Evolutionary conservation across 805 yeast species (phyloP), one percentile per base, ranked within the genome.

Genomic region (Lachancea lanzarotensis): DNA sequence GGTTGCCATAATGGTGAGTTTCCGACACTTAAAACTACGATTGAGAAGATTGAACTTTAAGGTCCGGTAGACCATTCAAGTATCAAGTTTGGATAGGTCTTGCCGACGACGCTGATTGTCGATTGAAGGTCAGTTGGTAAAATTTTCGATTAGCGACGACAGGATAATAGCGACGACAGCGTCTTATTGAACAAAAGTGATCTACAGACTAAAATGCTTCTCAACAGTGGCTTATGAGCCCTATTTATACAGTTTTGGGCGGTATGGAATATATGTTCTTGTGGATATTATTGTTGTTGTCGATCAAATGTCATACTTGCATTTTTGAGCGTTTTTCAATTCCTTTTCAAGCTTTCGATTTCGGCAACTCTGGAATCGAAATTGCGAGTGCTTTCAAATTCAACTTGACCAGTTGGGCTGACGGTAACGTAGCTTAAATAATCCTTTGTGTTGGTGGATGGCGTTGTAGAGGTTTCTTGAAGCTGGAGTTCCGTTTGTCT

Each of bases 401-500:
- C 42, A 8, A 56, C 54, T n/a, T 49, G 40, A 1, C 57, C 54
- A 20, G 52, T 46, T 32, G 50, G 50, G 10, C 49, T 47, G 17
- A 58, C 53, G 9, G 53, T 52, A 3, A 54, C 63, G 38, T 56
- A 51, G 38, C 52, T 59, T 15, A 56, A 45, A 35, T 55, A 58
- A 42, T 56, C 35, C 39, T 43, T 49, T 37, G 41, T 32, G 25
- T 38, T 35, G 18, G 11, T 3, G 2, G 31, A 13, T 2, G 37
- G 20, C 15, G 18, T 18, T 13, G 42, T 19, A 20, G 33, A 8
- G 25, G 8, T 17, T 13, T 25, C 19, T 33, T 12, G 29, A 30
- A 10, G 12, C 25, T 11, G 26, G 26, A n/a, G n/a, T n/a, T n/a
- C n/a, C n/a, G n/a, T n/a, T n/a, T n/a, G n/a, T n/a, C n/a, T n/a